Percentiles rank a stretch among this genome's conserved stretches.
These are phyloP conservation scores for Lithospermum erythrorhizon DNA, from an alignment of 257 asterid species.

Conservation along the genomic window DNA sequence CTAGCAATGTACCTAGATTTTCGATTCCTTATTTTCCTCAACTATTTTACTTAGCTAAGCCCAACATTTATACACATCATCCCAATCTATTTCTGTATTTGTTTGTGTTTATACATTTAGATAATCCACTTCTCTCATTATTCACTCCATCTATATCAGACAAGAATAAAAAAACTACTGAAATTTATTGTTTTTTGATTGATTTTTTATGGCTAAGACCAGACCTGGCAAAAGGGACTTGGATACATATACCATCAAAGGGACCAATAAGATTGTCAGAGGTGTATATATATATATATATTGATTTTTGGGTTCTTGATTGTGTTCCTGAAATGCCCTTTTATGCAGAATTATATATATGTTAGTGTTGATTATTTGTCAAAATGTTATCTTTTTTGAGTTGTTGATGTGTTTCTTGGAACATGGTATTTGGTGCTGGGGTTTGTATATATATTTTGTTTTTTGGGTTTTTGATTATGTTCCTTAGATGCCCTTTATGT, in stretches of 20 bases:
- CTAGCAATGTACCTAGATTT: slow-evolving; percentile 10
- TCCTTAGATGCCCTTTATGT: too few species aligned
- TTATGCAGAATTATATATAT: too few species aligned
- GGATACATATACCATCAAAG: slow-evolving; percentile 38
- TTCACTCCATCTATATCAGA: not conserved
- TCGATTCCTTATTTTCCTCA: not conserved
- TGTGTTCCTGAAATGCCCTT: too few species aligned
- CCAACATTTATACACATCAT: not conserved
- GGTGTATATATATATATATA: slow-evolving; percentile 42
- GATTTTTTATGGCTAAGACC: slow-evolving; percentile 36
- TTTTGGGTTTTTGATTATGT: too few species aligned
- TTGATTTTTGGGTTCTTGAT: too few species aligned
- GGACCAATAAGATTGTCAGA: slow-evolving; percentile 45
- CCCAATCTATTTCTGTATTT: not conserved
- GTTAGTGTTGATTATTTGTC: too few species aligned
- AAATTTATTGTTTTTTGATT: not conserved
- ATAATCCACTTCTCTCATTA: not conserved
- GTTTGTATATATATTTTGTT: too few species aligned
- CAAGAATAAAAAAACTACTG: not conserved
- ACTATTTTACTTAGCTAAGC: not conserved
- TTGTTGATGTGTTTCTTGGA: too few species aligned
- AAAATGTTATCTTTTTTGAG: too few species aligned
- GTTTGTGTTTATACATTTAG: not conserved
- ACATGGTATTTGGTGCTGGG: too few species aligned
- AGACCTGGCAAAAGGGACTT: slow-evolving; percentile 35